A percentile compares a stretch with the other conserved stretches of the same genome.
Evolutionary conservation across 202 grass and related monocot genomes (phyloP).

Genomic region (Brachypodium distachyon): DNA sequence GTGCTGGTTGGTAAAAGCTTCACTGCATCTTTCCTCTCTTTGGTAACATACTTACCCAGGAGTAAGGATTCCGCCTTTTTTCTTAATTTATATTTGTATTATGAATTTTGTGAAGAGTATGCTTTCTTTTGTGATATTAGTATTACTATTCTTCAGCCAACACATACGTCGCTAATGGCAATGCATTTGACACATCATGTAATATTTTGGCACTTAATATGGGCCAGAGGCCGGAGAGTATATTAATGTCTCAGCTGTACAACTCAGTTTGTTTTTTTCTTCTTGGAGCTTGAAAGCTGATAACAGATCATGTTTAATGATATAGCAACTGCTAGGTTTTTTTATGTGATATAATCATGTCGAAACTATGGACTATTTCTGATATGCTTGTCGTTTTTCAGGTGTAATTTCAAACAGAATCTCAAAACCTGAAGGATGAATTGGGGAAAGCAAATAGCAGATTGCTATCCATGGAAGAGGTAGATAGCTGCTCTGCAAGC

Average conservation of each 20-base stretch:
- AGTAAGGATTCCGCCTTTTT: too few relatives aligned
- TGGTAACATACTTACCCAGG: too few relatives aligned
- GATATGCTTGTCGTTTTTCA: constrained; percentile 13
- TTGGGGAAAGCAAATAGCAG: constrained; percentile 57
- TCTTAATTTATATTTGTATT: too few relatives aligned
- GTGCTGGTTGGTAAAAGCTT: too few relatives aligned
- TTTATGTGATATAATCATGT: background rate
- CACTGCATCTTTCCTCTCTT: too few relatives aligned
- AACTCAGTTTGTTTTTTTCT: background rate
- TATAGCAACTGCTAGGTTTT: background rate
- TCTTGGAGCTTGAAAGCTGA: background rate
- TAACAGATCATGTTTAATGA: background rate
- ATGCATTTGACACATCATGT: too few relatives aligned
- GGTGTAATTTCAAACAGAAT: constrained; percentile 59
- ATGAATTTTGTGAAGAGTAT: too few relatives aligned
- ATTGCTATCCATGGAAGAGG: constrained; percentile 65
- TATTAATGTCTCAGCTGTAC: background rate
- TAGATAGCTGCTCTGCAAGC: constrained; percentile 16
- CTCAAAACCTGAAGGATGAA: constrained; percentile 53
- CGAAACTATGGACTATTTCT: background rate
- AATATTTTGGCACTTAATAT: too few relatives aligned
- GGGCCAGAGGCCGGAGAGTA: too few relatives aligned
- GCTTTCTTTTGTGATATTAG: too few relatives aligned
- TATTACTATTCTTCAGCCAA: too few relatives aligned
- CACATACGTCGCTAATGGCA: too few relatives aligned